Evolutionary conservation across 306 rosid genomes (phyloP).

Genomic region (Abrus precatorius): DNA sequence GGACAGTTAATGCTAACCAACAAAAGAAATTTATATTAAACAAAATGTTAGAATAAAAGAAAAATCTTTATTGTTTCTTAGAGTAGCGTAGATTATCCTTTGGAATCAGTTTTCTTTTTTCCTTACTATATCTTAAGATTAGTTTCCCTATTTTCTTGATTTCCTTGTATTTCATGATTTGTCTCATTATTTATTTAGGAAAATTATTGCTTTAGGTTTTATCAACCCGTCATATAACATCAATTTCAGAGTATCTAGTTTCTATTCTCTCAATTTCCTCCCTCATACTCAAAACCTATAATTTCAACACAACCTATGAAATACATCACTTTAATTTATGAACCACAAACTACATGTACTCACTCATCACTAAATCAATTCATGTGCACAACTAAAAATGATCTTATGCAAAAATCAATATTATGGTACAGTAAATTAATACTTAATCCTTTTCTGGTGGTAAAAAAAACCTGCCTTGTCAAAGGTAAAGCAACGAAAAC

Average conservation of each 20-base stretch:
- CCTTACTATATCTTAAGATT: no score
- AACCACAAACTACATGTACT: not conserved
- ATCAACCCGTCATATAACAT: no score
- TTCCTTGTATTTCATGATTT: no score
- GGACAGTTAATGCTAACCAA: conserved; percentile 30
- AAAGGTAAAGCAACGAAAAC: conserved; percentile 91
- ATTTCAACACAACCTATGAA: not conserved
- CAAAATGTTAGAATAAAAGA: not conserved
- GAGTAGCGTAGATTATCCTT: no score
- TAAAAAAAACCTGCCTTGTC: conserved; percentile 65
- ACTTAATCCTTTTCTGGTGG: not conserved
- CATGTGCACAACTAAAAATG: not conserved
- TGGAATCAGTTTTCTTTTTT: no score
- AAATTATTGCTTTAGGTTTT: no score
- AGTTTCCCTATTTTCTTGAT: no score
- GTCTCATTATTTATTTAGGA: no score
- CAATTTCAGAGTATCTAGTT: no score
- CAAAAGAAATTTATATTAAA: conserved; percentile 7
- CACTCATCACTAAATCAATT: conserved; percentile 15
- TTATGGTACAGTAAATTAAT: conserved; percentile 29
- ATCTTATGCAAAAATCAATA: conserved; percentile 25
- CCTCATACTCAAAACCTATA: not conserved
- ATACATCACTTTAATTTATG: conserved; percentile 33
- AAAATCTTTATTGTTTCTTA: no score
- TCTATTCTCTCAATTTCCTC: not conserved